phyloP scores from a whole-genome alignment of 1,139 yeast genomes.

The Hemisphaericaspora xylofermentans region DNA sequence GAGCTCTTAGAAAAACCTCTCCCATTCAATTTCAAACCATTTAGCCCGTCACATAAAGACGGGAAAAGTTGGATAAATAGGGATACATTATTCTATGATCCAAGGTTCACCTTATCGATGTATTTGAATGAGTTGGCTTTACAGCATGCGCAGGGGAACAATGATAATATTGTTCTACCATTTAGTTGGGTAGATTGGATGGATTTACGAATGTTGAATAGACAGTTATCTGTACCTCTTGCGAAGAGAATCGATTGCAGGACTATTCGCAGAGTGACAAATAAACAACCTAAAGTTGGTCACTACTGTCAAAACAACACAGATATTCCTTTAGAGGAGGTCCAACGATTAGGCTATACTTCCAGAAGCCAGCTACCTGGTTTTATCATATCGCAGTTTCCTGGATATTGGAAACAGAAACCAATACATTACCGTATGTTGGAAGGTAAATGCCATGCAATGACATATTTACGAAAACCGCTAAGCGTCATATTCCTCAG shows the following conservation, averaged over 20 bases:
- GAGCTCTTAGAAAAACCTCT: neutral
- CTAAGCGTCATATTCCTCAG: slow-evolving; percentile 28
- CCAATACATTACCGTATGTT: slow-evolving; percentile 28
- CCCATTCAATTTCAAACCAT: neutral
- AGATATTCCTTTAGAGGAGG: slow-evolving; percentile 18
- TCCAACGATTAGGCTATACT: slow-evolving; percentile 21
- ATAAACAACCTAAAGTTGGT: slow-evolving; percentile 19
- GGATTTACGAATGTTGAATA: slow-evolving; percentile 33
- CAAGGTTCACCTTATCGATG: slow-evolving; percentile 46
- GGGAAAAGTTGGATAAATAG: slow-evolving; percentile 7
- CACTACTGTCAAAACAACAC: slow-evolving; percentile 23
- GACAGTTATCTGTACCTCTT: slow-evolving; percentile 28
- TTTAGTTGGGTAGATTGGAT: slow-evolving; percentile 28
- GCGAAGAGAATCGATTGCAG: slow-evolving; percentile 21
- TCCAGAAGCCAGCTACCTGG: slow-evolving; percentile 27
- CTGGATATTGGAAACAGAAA: slow-evolving; percentile 24
- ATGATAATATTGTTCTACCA: slow-evolving; percentile 27
- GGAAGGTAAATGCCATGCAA: slow-evolving; percentile 28
- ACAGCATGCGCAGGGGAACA: slow-evolving; percentile 12
- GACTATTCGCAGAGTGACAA: slow-evolving; percentile 18
- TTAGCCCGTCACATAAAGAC: neutral
- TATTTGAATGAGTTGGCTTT: slow-evolving; percentile 32
- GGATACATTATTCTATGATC: slow-evolving; percentile 28
- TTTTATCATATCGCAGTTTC: slow-evolving; percentile 18
- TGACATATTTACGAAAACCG: slow-evolving; percentile 31